Evolutionary conservation across 768 basidiomycete genomes (phyloP).

Genomic region (Crepidotus variabilis): DNA sequence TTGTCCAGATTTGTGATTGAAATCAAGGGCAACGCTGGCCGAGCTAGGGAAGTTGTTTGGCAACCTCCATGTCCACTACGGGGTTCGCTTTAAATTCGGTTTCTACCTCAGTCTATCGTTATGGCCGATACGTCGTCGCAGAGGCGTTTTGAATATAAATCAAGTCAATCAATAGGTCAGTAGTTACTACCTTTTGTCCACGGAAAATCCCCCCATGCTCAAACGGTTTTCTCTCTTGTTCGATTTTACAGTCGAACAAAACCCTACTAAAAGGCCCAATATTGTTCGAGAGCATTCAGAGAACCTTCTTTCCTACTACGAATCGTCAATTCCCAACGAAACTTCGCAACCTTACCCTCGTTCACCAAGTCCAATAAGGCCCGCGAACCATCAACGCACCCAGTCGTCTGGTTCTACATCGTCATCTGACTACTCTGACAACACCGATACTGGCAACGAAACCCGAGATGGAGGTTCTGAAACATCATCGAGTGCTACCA

Average conservation of each 20-base stretch:
- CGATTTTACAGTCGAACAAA: conserved; percentile 20
- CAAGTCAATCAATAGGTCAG: conserved; percentile 8
- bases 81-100: no score
- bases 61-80: neutral
- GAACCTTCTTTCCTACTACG: conserved; percentile 34
- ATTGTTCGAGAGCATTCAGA: conserved; percentile 19
- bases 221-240: conserved; percentile 28
- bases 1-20: neutral
- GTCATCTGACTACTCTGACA: conserved; percentile 50
- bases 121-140: conserved; percentile 4
- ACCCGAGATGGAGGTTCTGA: conserved; percentile 24
- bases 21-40: neutral
- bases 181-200: conserved; percentile 16
- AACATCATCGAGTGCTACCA: conserved; percentile 24
- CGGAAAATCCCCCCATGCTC: conserved; percentile 25
- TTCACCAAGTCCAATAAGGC: conserved; percentile 16
- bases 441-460: conserved; percentile 24
- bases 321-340: conserved; percentile 46
- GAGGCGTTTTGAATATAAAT: conserved; percentile 16
- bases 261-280: conserved; percentile 15
- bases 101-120: conserved; percentile 1
- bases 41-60: neutral
- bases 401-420: conserved; percentile 34
- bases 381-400: conserved; percentile 22
- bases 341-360: conserved; percentile 19